These are phyloP conservation scores for Melocanna baccifera DNA, from an alignment of 176 grass and related monocot genomes.

Conservation along the genomic window DNA sequence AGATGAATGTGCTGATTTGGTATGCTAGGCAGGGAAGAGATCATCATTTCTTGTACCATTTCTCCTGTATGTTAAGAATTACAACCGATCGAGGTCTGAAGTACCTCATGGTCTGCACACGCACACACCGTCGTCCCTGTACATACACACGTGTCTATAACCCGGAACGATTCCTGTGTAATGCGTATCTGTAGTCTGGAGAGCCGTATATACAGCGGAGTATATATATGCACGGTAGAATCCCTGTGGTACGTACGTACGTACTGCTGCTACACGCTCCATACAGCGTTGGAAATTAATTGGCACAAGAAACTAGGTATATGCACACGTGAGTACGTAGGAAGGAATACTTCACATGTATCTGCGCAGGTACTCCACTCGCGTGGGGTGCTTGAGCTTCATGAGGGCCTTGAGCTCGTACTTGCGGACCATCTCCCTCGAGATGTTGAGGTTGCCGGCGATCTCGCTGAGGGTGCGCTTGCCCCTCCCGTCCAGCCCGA, in stretches of 20 bases:
- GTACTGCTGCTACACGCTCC: no score
- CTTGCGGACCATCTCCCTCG: constrained; percentile 88
- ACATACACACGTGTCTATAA: constrained; percentile 23
- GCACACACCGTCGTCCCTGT: background rate
- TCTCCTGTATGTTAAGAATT: constrained; percentile 15
- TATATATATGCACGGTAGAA: background rate
- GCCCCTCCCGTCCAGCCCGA: constrained; percentile 78
- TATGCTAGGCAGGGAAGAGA: background rate
- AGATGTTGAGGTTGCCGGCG: constrained; percentile 79
- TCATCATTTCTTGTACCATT: background rate
- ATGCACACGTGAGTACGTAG: no score
- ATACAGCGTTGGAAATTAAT: background rate
- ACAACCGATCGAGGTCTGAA: constrained; percentile 4
- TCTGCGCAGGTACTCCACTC: constrained; percentile 79
- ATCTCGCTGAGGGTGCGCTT: constrained; percentile 73
- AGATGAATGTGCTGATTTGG: background rate
- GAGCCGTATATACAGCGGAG: background rate
- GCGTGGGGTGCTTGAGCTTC: constrained; percentile 89
- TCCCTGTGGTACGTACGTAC: background rate
- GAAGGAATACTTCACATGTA: constrained; percentile 47
- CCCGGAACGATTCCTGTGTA: background rate
- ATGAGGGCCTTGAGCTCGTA: constrained; percentile 94
- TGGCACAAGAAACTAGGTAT: no score
- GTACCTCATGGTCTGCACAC: background rate
- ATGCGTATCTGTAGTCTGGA: no score